Evolutionary conservation across 257 asterid genomes (phyloP).

Genomic region (Cynanchum wilfordii): DNA sequence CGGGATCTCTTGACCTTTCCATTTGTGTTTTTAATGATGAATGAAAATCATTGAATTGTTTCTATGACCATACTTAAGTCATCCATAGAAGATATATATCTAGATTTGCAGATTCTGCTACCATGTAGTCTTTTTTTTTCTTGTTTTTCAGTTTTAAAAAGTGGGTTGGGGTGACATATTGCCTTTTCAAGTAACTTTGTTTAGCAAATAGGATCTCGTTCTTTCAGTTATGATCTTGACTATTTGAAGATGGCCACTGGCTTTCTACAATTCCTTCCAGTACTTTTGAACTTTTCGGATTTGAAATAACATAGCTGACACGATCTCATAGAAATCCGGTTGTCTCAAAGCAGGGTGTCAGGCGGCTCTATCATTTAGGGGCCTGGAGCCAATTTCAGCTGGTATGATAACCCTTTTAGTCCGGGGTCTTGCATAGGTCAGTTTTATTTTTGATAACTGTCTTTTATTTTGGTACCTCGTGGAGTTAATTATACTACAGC

Average conservation of each 20-base stretch:
- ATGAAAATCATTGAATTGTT: neutral
- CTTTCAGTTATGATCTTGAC: conserved; percentile 23
- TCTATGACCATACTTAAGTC: neutral
- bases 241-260: conserved; percentile 42
- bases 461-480: conserved; percentile 42
- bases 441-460: conserved; percentile 52
- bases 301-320: conserved; percentile 28
- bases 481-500: conserved; percentile 34
- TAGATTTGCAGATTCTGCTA: conserved; percentile 7
- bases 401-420: conserved; percentile 80
- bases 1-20: conserved; percentile 14
- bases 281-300: conserved; percentile 22
- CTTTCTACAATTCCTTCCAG: conserved; percentile 45
- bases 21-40: conserved; percentile 1
- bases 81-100: neutral
- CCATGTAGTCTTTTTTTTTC: conserved; percentile 22
- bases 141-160: conserved; percentile 31
- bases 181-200: conserved; percentile 36
- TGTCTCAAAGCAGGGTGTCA: conserved; percentile 95
- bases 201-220: conserved; percentile 14
- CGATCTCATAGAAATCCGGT: conserved; percentile 67
- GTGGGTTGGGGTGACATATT: conserved; percentile 26
- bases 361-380: conserved; percentile 83
- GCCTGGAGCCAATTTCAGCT: conserved; percentile 86
- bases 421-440: conserved; percentile 88